These are phyloP conservation scores for Hyphopichia homilentoma DNA, from an alignment of 805 yeast species.

Conservation along the genomic window DNA sequence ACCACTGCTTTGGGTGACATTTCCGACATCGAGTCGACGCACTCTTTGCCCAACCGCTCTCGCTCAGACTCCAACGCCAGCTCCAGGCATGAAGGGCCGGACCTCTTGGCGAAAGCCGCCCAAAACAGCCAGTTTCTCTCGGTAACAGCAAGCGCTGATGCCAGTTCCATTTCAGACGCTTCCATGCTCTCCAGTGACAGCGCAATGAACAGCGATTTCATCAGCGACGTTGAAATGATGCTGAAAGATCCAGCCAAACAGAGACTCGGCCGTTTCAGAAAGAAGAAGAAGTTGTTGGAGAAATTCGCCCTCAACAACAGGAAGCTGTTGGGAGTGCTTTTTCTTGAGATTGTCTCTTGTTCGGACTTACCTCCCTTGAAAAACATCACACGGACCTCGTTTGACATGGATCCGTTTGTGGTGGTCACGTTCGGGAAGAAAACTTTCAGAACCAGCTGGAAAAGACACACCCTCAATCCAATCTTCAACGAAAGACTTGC, in stretches of 20 bases:
- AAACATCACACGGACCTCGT: constrained; percentile 68
- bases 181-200: constrained; percentile 11
- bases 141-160: constrained; percentile 10
- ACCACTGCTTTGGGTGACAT: constrained; percentile 13
- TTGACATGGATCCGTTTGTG: constrained; percentile 96
- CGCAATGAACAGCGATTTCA: constrained; percentile 1
- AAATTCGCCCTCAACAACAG: constrained; percentile 37
- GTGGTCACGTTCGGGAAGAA: constrained; percentile 86
- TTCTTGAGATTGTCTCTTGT: constrained; percentile 71
- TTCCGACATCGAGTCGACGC: constrained; percentile 29
- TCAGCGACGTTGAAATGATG: constrained; percentile 2
- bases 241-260: no score
- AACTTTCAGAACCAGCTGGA: constrained; percentile 81
- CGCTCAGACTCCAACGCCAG: constrained; percentile 1
- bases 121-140: background rate
- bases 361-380: constrained; percentile 74
- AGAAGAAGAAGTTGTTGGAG: background rate
- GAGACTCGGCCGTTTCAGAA: background rate
- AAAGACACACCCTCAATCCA: constrained; percentile 79
- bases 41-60: background rate
- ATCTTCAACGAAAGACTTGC: constrained; percentile 75
- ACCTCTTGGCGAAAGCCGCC: background rate
- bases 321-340: constrained; percentile 63
- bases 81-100: background rate
- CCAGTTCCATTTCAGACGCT: constrained; percentile 16